Evolutionary conservation across 345 rosid genomes (phyloP).

Genomic region (Boechera retrofracta): DNA sequence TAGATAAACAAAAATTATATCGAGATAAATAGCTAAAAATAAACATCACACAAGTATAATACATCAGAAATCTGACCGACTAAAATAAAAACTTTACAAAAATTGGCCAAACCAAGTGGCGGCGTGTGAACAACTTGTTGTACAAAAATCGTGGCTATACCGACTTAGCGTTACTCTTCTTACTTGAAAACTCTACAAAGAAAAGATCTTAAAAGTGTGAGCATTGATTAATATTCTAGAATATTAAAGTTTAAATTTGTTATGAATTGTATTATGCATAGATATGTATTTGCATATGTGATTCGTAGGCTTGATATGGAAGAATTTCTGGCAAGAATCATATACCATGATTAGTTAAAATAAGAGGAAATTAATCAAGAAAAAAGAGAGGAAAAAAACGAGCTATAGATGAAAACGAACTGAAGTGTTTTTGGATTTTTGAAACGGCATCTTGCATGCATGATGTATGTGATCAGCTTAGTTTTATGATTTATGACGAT

Average conservation of each 20-base stretch:
- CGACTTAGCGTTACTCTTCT: no score
- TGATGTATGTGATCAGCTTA: neutral
- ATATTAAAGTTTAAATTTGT: neutral
- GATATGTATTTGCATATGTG: neutral
- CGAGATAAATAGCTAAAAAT: no score
- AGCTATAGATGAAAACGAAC: neutral
- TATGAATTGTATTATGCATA: neutral
- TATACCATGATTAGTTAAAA: neutral
- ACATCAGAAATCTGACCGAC: no score
- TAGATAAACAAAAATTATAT: no score
- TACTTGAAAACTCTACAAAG: no score
- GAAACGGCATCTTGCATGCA: conserved; percentile 23
- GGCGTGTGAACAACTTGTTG: conserved; percentile 1
- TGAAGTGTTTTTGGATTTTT: neutral
- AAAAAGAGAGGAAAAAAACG: neutral
- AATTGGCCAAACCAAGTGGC: conserved; percentile 32
- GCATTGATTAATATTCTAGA: neutral
- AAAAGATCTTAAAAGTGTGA: conserved; percentile 1
- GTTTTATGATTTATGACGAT: conserved; percentile 14
- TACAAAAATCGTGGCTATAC: conserved; percentile 32
- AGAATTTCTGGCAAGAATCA: neutral
- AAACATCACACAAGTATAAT: no score
- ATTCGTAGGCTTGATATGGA: neutral
- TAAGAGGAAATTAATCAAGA: neutral
- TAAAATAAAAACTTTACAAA: no score